Percentiles rank a stretch among this genome's conserved stretches.
These are phyloP conservation scores for Chalciporus sphaerocephalus DNA, from an alignment of 768 basidiomycete species.

Conservation along the genomic window DNA sequence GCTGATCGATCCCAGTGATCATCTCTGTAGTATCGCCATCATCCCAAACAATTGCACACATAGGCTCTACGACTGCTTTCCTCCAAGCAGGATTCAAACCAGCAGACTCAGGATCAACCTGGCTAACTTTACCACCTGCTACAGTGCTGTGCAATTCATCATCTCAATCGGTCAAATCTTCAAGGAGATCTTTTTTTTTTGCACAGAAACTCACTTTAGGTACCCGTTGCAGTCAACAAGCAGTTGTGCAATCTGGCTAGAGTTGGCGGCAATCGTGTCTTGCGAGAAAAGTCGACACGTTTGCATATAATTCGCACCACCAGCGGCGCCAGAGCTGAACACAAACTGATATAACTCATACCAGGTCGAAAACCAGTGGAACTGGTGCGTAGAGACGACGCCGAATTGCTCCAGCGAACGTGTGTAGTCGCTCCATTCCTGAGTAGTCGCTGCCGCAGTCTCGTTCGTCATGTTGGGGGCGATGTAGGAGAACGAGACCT, in stretches of 20 bases:
- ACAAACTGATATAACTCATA: conserved; percentile 1
- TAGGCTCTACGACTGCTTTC: conserved; percentile 33
- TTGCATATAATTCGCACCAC: conserved; percentile 1
- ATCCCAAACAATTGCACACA: conserved; percentile 17
- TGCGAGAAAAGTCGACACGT: conserved; percentile 11
- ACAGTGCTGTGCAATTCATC: conserved; percentile 29
- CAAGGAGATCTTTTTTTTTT: no score
- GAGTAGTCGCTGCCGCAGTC: conserved; percentile 33
- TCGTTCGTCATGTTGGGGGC: conserved; percentile 36
- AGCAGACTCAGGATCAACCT: conserved; percentile 33
- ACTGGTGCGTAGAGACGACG: background rate
- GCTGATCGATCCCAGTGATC: conserved; percentile 4
- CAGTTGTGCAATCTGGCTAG: conserved; percentile 3
- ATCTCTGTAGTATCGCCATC: conserved; percentile 22
- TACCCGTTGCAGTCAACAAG: conserved; percentile 3
- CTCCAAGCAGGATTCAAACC: conserved; percentile 51
- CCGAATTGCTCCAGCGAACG: conserved; percentile 8
- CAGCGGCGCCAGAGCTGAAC: background rate
- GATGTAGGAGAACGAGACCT: conserved; percentile 19
- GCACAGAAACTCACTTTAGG: conserved; percentile 8
- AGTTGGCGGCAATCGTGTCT: conserved; percentile 6
- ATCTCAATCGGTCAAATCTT: background rate
- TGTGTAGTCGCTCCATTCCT: conserved; percentile 31
- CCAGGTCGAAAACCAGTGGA: background rate
- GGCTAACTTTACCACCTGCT: conserved; percentile 41